Evolutionary conservation across 164 flowering plant species (phyloP).

Genomic region (Piper betle): DNA sequence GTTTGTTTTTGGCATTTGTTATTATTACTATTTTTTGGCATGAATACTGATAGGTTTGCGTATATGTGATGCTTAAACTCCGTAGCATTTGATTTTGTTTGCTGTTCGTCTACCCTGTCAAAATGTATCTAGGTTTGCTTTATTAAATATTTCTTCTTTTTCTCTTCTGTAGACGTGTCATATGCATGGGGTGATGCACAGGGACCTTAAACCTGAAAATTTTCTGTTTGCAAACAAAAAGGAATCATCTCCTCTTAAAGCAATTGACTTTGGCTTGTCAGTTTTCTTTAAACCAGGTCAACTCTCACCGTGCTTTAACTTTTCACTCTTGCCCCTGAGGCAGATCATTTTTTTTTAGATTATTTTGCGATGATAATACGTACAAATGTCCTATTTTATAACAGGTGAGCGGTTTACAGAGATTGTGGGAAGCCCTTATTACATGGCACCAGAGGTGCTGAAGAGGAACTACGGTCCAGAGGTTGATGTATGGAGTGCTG

Average conservation of each 20-base stretch:
- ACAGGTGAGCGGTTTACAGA: constrained; percentile 62
- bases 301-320: no score
- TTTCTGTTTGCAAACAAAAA: constrained; percentile 6
- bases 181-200: constrained; percentile 50
- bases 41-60: not conserved
- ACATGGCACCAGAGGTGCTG: no score
- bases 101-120: no score
- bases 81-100: no score
- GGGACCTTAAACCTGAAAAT: no score
- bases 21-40: no score
- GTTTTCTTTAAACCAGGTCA: constrained; percentile 51
- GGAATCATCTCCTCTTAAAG: constrained; percentile 35
- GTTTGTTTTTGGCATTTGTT: no score
- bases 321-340: no score
- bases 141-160: not conserved
- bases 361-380: not conserved
- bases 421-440: constrained; percentile 59
- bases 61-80: no score
- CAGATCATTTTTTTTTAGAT: not conserved
- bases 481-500: constrained; percentile 76
- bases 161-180: constrained; percentile 25
- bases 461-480: no score
- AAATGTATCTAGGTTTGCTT: no score
- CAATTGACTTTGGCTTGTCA: constrained; percentile 9
- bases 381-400: not conserved